These are phyloP conservation scores for Rhodotorula toruloides DNA, from an alignment of 768 basidiomycete genomes.

Conservation along the genomic window DNA sequence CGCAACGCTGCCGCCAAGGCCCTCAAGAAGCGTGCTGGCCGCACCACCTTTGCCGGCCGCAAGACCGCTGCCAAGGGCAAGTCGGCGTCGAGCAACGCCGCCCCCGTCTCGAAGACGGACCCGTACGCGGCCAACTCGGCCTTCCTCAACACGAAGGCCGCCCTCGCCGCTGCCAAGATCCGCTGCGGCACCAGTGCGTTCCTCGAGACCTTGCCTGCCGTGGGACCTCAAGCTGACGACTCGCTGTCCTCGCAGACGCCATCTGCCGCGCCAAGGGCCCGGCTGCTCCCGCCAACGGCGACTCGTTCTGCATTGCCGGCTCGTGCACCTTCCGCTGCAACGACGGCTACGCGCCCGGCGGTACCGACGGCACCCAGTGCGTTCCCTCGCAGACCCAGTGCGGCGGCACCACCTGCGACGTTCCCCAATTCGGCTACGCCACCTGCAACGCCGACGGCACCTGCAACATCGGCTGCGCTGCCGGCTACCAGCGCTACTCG, in stretches of 20 bases:
- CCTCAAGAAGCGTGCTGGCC: conserved; percentile 18
- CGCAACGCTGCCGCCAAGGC: conserved; percentile 26
- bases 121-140: conserved; percentile 19
- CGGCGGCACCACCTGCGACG: conserved; percentile 5
- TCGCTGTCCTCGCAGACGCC: background rate
- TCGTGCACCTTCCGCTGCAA: conserved; percentile 28
- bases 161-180: conserved; percentile 19
- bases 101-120: background rate
- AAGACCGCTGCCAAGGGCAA: background rate
- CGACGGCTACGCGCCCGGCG: conserved; percentile 25
- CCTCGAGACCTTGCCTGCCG: too few species aligned
- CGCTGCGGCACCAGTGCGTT: conserved; percentile 30
- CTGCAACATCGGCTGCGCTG: conserved; percentile 23
- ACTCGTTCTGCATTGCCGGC: conserved; percentile 23
- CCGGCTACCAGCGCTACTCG: conserved; percentile 15
- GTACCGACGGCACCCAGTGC: conserved; percentile 12
- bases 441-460: conserved; percentile 20
- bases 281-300: conserved; percentile 23
- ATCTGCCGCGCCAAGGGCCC: conserved; percentile 18
- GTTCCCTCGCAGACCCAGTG: background rate
- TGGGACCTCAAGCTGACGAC: rapidly evolving
- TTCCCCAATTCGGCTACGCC: conserved; percentile 23
- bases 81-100: background rate
- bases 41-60: background rate
- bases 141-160: conserved; percentile 18